These are phyloP conservation scores for Rhododendron mucronatum DNA, from an alignment of 148 eudicot species.

Conservation along the genomic window DNA sequence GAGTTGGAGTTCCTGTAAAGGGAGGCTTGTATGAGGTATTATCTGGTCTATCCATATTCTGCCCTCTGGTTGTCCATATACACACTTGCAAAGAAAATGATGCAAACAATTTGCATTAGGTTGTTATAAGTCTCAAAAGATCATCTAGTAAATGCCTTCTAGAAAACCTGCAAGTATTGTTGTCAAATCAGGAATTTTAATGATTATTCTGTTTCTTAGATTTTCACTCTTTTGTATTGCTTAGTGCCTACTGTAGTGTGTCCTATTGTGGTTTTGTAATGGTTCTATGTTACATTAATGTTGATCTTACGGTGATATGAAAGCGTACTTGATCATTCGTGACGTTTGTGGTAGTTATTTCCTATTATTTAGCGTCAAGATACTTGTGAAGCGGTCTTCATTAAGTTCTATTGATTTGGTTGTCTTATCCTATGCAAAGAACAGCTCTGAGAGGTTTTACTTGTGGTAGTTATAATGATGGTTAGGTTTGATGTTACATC, in stretches of 20 bases:
- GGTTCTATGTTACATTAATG: background rate
- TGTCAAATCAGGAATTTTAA: background rate
- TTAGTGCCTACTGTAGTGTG: background rate
- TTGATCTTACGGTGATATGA: background rate
- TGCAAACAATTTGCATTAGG: background rate
- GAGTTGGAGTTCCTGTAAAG: constrained; percentile 99
- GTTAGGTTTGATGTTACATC: no score
- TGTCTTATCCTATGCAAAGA: background rate
- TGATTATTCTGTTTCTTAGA: background rate
- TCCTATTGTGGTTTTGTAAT: background rate
- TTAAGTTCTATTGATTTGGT: background rate
- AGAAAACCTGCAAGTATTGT: background rate
- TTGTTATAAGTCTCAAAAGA: background rate
- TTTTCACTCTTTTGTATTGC: background rate
- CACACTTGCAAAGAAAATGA: background rate
- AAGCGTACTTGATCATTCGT: background rate
- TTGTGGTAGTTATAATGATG: no score
- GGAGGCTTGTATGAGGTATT: constrained; percentile 97
- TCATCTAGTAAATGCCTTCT: background rate
- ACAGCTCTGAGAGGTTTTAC: background rate
- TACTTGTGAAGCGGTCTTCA: background rate
- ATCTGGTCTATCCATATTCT: background rate
- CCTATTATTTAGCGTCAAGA: background rate
- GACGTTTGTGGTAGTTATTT: background rate
- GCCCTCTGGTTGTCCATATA: background rate